Conservation (phyloP, 2,329 filamentous ascomycete species). For the Alternaria hordeiaustralica region DNA sequence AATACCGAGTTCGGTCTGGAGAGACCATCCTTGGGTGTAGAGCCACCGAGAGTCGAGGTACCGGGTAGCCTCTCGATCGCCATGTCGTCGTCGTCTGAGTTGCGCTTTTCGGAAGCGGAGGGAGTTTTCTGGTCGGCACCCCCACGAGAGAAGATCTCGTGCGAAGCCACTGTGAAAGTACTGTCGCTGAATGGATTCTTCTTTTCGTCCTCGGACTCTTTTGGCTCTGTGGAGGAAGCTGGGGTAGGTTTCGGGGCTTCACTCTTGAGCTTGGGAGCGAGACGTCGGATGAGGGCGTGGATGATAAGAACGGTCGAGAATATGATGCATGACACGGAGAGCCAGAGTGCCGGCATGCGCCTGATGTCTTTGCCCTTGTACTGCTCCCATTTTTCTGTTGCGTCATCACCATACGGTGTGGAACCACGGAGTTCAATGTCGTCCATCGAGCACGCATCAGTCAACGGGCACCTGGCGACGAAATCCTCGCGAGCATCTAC, state of each 20-base stretch:
- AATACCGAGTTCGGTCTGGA: slow-evolving; percentile 29
- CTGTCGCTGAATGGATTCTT: slow-evolving; percentile 11
- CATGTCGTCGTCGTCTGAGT: slow-evolving; percentile 28
- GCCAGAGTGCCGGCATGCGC: slow-evolving; percentile 42
- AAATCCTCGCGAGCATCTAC: slow-evolving; percentile 11
- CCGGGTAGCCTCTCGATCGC: slow-evolving; percentile 27
- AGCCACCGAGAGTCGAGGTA: slow-evolving; percentile 27
- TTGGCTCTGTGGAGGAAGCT: neutral
- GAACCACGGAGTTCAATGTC: slow-evolving; percentile 45
- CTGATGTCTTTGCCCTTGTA: slow-evolving; percentile 24
- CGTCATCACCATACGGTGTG: slow-evolving; percentile 29
- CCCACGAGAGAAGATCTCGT: neutral
- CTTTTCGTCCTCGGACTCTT: neutral
- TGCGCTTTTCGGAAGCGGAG: slow-evolving; percentile 15
- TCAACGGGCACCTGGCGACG: slow-evolving; percentile 7
- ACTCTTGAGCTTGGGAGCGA: slow-evolving; percentile 14
- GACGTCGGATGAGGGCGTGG: slow-evolving; percentile 38
- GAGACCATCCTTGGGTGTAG: slow-evolving; percentile 21
- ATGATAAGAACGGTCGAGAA: slow-evolving; percentile 39
- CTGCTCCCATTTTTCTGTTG: slow-evolving; percentile 42
- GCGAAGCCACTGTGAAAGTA: slow-evolving; percentile 1
- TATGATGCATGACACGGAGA: slow-evolving; percentile 39
- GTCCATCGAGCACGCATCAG: slow-evolving; percentile 44
- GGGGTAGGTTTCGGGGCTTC: neutral
- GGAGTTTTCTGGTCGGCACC: neutral